phyloP scores from a whole-genome alignment of 2,329 filamentous ascomycete species.

The Arthrobotrys iridis region DNA sequence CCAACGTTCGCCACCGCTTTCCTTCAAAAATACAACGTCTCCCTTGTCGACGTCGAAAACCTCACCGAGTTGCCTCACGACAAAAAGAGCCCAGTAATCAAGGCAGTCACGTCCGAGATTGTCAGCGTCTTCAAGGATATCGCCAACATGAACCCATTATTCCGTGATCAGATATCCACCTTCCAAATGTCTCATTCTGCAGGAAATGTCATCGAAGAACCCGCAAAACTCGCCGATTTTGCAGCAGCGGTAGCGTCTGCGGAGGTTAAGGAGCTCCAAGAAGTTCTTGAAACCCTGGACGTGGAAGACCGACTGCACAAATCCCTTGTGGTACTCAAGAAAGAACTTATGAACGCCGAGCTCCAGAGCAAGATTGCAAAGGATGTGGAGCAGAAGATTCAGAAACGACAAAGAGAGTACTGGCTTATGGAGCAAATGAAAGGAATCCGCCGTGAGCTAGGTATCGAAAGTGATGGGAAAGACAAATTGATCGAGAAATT shows the following conservation, averaged over 20 bases:
- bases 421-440: conserved; percentile 99
- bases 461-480: conserved; percentile 96
- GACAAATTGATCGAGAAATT: conserved; percentile 98
- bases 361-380: conserved; percentile 97
- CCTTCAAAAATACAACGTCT: conserved; percentile 88
- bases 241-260: conserved; percentile 96
- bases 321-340: conserved; percentile 90
- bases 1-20: conserved; percentile 73
- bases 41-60: conserved; percentile 94
- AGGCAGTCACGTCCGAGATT: conserved; percentile 94
- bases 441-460: conserved; percentile 92
- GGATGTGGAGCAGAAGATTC: conserved; percentile 96
- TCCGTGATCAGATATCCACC: conserved; percentile 95
- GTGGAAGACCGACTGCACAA: conserved; percentile 93
- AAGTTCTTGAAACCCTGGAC: conserved; percentile 86
- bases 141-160: conserved; percentile 89
- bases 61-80: conserved; percentile 88
- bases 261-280: conserved; percentile 89
- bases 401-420: conserved; percentile 96
- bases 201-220: conserved; percentile 93
- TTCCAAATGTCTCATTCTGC: conserved; percentile 96
- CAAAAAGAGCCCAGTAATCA: conserved; percentile 86
- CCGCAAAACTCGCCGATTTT: conserved; percentile 94
- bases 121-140: conserved; percentile 99
- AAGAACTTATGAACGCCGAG: conserved; percentile 97